Conservation (phyloP, 1,139 yeast species). For the Taphrina flavorubra region DNA sequence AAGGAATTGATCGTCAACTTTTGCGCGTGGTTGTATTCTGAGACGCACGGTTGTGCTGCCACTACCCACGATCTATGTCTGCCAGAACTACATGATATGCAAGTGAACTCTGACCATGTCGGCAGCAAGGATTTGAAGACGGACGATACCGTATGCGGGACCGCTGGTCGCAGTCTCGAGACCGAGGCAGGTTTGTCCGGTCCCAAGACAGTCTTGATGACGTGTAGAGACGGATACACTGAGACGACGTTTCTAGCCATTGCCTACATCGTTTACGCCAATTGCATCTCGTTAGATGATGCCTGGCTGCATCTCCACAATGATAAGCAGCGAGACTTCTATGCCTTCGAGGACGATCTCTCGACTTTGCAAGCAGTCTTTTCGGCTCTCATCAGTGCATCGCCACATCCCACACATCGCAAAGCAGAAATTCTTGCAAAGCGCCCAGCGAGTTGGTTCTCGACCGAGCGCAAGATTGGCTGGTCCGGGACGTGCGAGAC, state of each 20-base stretch:
- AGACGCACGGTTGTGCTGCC: constrained; percentile 5
- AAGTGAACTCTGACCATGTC: background rate
- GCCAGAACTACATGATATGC: background rate
- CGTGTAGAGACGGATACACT: constrained; percentile 91
- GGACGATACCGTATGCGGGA: background rate
- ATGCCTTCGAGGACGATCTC: constrained; percentile 78
- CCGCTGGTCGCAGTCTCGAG: constrained; percentile 30
- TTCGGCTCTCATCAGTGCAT: constrained; percentile 61
- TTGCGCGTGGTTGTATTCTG: constrained; percentile 26
- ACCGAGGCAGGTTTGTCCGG: background rate
- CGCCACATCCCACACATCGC: constrained; percentile 48
- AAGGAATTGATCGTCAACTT: constrained; percentile 3
- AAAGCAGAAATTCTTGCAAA: constrained; percentile 40
- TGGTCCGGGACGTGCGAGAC: constrained; percentile 5
- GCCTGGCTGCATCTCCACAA: constrained; percentile 65
- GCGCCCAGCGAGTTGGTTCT: constrained; percentile 50
- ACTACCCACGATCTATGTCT: background rate
- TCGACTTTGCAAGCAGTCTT: constrained; percentile 68
- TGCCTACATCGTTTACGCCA: constrained; percentile 71
- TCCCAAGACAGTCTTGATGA: constrained; percentile 57
- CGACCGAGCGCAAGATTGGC: constrained; percentile 43
- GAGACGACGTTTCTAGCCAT: constrained; percentile 79
- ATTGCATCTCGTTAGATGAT: constrained; percentile 59
- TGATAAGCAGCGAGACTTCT: constrained; percentile 75
- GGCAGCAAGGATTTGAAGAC: background rate